Percentiles rank a stretch among this genome's conserved stretches.
These are phyloP conservation scores for Coriaria nepalensis DNA, from an alignment of 306 rosid genomes.

Conservation along the genomic window DNA sequence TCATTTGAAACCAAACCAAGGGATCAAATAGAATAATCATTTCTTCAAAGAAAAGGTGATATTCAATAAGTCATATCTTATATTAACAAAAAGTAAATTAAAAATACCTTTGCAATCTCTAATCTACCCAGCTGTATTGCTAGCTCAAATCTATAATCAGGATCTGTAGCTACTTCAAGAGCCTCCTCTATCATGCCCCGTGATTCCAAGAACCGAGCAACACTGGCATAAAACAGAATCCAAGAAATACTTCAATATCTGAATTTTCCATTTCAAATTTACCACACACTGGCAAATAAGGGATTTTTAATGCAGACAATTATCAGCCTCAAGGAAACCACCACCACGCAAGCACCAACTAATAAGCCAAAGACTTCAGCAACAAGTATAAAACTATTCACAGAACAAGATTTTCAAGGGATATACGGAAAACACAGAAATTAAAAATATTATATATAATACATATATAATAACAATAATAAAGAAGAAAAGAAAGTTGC, in stretches of 20 bases:
- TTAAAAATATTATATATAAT: no score
- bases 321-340: no score
- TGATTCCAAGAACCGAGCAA: conserved; percentile 94
- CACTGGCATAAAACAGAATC: conserved; percentile 32
- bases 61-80: neutral
- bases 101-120: conserved; percentile 84
- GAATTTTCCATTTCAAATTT: neutral
- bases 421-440: no score
- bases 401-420: no score
- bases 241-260: neutral
- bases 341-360: no score
- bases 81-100: conserved; percentile 5
- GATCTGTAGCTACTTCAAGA: conserved; percentile 88
- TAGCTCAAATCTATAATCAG: conserved; percentile 86
- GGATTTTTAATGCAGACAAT: no score
- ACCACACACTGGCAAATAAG: no score
- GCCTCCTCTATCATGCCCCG: conserved; percentile 96
- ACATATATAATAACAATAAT: no score
- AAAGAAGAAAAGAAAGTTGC: no score
- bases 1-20: conserved; percentile 5
- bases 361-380: no score
- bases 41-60: neutral
- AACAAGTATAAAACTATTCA: no score
- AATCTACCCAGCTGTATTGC: conserved; percentile 89
- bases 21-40: neutral